Percentiles rank a stretch among this genome's conserved stretches.
Evolutionary conservation across 2,329 filamentous ascomycete species (phyloP).

Genomic region (Verticillium tricorpus): DNA sequence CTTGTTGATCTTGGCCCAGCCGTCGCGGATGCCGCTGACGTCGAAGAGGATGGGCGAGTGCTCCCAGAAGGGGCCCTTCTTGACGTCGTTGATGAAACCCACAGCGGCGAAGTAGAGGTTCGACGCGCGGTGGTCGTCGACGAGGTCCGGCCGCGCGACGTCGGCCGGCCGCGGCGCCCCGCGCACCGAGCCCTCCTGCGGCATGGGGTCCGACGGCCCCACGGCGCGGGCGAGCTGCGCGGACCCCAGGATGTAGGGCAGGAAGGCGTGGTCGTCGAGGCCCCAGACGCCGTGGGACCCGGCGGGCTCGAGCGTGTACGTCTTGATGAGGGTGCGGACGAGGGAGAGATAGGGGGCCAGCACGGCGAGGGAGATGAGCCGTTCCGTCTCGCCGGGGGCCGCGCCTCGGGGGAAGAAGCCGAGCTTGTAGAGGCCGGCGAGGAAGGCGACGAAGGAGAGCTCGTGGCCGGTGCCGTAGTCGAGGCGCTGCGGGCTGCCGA

Average conservation of each 20-base stretch:
- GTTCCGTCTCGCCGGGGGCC: constrained; percentile 55
- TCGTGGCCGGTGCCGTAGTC: constrained; percentile 98
- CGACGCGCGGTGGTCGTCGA: constrained; percentile 58
- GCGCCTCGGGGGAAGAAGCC: constrained; percentile 54
- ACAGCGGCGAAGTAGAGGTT: constrained; percentile 96
- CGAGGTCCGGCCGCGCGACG: constrained; percentile 59
- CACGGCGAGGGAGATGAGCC: constrained; percentile 74
- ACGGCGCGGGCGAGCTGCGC: constrained; percentile 83
- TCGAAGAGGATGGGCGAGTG: constrained; percentile 91
- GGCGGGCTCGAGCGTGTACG: constrained; percentile 90
- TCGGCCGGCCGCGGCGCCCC: constrained; percentile 67
- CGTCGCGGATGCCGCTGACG: constrained; percentile 82
- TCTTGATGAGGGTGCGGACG: constrained; percentile 76
- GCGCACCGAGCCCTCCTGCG: constrained; percentile 71
- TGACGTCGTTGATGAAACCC: constrained; percentile 96
- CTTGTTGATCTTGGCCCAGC: constrained; percentile 99
- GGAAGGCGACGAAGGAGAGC: constrained; percentile 87
- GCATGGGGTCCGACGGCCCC: constrained; percentile 56
- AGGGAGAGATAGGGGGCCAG: constrained; percentile 84
- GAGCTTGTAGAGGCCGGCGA: constrained; percentile 88
- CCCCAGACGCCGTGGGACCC: constrained; percentile 98
- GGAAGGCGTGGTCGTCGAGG: constrained; percentile 92
- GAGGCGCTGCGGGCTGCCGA: constrained; percentile 82
- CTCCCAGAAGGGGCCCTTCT: constrained; percentile 94
- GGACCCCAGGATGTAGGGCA: constrained; percentile 92